Evolutionary conservation across 192 early-diverging fungal genomes (phyloP), one percentile per base, ranked within the genome.

Genomic region (Podila epicladia): DNA sequence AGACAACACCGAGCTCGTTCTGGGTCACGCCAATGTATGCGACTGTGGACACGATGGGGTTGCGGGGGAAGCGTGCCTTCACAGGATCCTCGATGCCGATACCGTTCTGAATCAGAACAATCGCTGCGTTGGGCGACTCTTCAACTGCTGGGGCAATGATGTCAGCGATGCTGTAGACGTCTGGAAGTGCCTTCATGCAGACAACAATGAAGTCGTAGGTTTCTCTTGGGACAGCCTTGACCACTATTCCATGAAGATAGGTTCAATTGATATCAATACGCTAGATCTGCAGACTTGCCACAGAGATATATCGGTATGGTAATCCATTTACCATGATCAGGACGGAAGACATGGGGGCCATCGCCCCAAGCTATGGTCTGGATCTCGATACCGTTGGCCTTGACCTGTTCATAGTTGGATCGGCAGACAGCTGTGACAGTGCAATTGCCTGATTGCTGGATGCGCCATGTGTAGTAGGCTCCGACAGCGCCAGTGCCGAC

Each of bases 401-500:
- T 72, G 32, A 91, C 91, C 5, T 70, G 62, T 6, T 86, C 82
- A 64, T 89, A 92, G 73, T 92, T 94, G 32, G 91, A 92, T 26
- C 92, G 86, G 69, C 92, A 94, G 11, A 94, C 88, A 11, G 89
- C 74, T 9, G 89, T 92, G 19, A 92, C 82, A 5, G 51, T 53
- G 38, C 71, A 80, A 48, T 85, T 58, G 62, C 84, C 84, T 5
- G 73, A 76, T 33, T 91, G 85, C 38, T 86, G 82, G 59, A 94
- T 83, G 28, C 91, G 88, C 89, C 89, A 92, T 19, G 85, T 85
- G 71, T 89, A 91, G 59, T 91, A 75, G 26, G 89, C 87, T 31
- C 91, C 92, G 28, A 94, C 80, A 19, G 92, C 92, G 19, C 92
- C 92, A n/a, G 88, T 87, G 57, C 92, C 92, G n/a, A 94, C 88